phyloP scores from a whole-genome alignment of 1,284 basidiomycete species.

The Takashimella tepidaria region DNA sequence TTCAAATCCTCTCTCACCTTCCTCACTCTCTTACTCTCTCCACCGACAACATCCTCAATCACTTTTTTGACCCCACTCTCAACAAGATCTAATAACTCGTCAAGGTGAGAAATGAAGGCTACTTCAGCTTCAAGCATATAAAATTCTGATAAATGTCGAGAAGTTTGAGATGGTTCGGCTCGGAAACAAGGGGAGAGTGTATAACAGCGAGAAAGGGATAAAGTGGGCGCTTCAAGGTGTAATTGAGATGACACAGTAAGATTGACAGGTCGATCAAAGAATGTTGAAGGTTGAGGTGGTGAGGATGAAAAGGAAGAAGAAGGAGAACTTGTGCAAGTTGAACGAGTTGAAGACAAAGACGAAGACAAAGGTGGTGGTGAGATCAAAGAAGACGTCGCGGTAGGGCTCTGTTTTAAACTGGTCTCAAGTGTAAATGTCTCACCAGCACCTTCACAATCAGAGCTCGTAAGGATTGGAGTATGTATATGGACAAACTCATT shows the following conservation, averaged over 20 bases:
- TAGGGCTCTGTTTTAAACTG: no score
- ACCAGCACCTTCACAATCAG: constrained; percentile 96
- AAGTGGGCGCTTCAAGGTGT: constrained; percentile 83
- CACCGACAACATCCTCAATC: constrained; percentile 19
- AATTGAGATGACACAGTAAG: constrained; percentile 93
- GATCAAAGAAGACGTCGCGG: constrained; percentile 4
- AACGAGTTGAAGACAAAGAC: constrained; percentile 10
- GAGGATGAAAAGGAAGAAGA: constrained; percentile 15
- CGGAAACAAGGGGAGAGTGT: constrained; percentile 89
- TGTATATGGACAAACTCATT: constrained; percentile 75
- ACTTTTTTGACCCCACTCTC: constrained; percentile 54
- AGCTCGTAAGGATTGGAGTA: constrained; percentile 81
- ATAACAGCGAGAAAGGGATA: constrained; percentile 75
- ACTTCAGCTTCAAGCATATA: constrained; percentile 98
- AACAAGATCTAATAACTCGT: constrained; percentile 63
- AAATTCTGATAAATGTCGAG: constrained; percentile 92
- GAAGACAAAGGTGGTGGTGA: no score
- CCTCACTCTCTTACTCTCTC: constrained; percentile 10
- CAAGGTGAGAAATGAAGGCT: constrained; percentile 54
- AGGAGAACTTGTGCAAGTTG: no score
- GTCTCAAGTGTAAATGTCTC: constrained; percentile 71
- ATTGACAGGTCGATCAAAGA: constrained; percentile 58
- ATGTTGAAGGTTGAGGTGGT: constrained; percentile 17
- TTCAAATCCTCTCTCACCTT: constrained; percentile 23
- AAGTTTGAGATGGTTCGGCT: constrained; percentile 81